Evolutionary conservation across 139 green algal species (phyloP).

Genomic region (Diplosphaera chodatii): DNA sequence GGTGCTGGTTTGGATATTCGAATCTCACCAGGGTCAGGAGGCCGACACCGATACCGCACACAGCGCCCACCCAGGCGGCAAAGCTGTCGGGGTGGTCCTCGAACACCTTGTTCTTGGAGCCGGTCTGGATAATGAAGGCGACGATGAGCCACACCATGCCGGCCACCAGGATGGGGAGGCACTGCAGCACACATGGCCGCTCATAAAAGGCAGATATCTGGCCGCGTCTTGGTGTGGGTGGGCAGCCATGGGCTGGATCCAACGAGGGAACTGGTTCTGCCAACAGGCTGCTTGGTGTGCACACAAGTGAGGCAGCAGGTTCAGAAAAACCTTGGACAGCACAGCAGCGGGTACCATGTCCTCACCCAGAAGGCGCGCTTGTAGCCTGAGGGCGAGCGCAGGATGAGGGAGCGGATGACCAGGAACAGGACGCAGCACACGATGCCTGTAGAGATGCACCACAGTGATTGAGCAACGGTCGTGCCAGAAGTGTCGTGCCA

Average conservation of each 20-base stretch:
- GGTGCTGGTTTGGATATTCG: too few relatives aligned
- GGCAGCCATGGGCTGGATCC: neutral
- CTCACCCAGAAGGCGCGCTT: slow-evolving; percentile 20
- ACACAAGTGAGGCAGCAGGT: neutral
- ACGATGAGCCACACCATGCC: slow-evolving; percentile 44
- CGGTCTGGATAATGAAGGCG: slow-evolving; percentile 63
- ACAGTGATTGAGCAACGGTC: too few relatives aligned
- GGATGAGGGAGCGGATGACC: slow-evolving; percentile 24
- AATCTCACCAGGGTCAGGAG: slow-evolving; percentile 2
- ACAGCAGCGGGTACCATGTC: neutral
- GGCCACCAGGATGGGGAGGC: slow-evolving; percentile 37
- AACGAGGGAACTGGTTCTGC: neutral
- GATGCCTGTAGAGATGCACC: slow-evolving; percentile 17
- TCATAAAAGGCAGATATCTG: too few relatives aligned
- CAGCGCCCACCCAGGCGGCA: slow-evolving; percentile 13
- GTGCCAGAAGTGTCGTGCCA: too few relatives aligned
- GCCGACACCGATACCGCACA: neutral
- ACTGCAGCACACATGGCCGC: too few relatives aligned
- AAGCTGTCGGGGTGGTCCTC: slow-evolving; percentile 14
- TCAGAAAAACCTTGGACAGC: neutral
- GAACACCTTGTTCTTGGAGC: slow-evolving; percentile 26
- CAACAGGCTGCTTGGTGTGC: neutral
- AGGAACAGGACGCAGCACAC: slow-evolving; percentile 26
- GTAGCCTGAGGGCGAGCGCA: slow-evolving; percentile 30
- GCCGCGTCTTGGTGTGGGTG: neutral